These are phyloP conservation scores for Pseudopithomyces maydicus DNA, from an alignment of 2,329 filamentous ascomycete genomes.

Conservation along the genomic window DNA sequence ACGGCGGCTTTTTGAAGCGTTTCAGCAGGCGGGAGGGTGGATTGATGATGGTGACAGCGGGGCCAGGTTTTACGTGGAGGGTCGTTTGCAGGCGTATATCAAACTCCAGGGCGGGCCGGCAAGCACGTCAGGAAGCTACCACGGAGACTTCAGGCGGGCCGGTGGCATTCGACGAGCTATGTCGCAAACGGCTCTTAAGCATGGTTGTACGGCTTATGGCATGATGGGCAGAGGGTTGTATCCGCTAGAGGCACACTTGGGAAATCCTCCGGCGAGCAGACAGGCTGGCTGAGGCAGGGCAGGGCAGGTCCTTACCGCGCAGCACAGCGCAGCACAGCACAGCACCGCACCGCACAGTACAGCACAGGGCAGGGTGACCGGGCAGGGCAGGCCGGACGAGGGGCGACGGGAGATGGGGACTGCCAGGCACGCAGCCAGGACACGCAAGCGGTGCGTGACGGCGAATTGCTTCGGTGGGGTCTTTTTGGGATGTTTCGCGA, in stretches of 20 bases:
- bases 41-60: constrained; percentile 30
- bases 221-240: constrained; percentile 45
- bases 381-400: constrained; percentile 8
- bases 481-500: constrained; percentile 25
- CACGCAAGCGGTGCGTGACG: constrained; percentile 25
- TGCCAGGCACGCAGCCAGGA: constrained; percentile 4
- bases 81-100: constrained; percentile 35
- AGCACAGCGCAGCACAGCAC: background rate
- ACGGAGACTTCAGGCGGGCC: constrained; percentile 37
- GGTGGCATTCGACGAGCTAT: constrained; percentile 42
- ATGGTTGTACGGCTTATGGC: constrained; percentile 46
- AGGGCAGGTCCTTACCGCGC: background rate
- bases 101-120: constrained; percentile 24
- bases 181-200: constrained; percentile 44
- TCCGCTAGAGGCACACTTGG: constrained; percentile 42
- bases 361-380: constrained; percentile 23
- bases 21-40: constrained; percentile 33
- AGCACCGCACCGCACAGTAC: no score
- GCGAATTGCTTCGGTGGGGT: constrained; percentile 32
- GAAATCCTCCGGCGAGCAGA: constrained; percentile 33
- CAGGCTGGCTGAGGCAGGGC: constrained; percentile 28
- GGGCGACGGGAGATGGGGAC: constrained; percentile 8
- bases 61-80: constrained; percentile 21
- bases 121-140: constrained; percentile 28
- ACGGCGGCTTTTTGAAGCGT: constrained; percentile 45